Percentiles rank a stretch among this genome's conserved stretches.
Conservation (phyloP, 345 rosid genomes). For the Microcos paniculata region DNA sequence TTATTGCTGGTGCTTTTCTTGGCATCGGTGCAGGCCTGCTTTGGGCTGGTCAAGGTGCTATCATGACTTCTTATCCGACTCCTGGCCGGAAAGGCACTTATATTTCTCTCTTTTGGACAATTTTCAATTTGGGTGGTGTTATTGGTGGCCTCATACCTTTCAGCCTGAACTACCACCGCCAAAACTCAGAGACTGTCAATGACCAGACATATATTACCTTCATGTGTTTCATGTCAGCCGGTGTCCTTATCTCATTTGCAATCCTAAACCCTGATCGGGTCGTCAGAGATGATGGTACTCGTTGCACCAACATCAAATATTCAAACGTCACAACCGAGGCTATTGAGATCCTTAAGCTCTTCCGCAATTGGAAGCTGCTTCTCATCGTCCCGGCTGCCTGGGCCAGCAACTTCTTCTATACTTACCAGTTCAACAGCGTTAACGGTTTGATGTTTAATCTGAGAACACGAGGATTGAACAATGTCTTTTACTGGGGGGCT, state of each 20-base stretch:
- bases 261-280: slow-evolving; percentile 49
- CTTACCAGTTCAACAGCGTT: slow-evolving; percentile 61
- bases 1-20: slow-evolving; percentile 53
- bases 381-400: slow-evolving; percentile 57
- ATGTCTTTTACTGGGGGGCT: slow-evolving; percentile 69
- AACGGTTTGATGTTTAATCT: slow-evolving; percentile 45
- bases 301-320: slow-evolving; percentile 45
- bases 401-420: slow-evolving; percentile 72
- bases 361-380: slow-evolving; percentile 55
- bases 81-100: slow-evolving; percentile 52
- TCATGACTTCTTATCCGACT: slow-evolving; percentile 71
- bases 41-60: slow-evolving; percentile 71
- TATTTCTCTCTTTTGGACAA: slow-evolving; percentile 59
- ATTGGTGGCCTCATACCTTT: slow-evolving; percentile 70
- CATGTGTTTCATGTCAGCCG: slow-evolving; percentile 58
- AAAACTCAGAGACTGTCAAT: slow-evolving; percentile 39
- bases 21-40: slow-evolving; percentile 69
- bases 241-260: slow-evolving; percentile 43
- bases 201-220: slow-evolving; percentile 59
- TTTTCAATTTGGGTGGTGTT: slow-evolving; percentile 72
- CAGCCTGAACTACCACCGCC: slow-evolving; percentile 40
- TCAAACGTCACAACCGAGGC: slow-evolving; percentile 40
- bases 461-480: slow-evolving; percentile 69
- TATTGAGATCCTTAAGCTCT: slow-evolving; percentile 48
- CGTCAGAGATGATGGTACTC: slow-evolving; percentile 48